These are phyloP conservation scores for Sergeia podlipaevii DNA, from an alignment of 208 protist species.

Conservation along the genomic window DNA sequence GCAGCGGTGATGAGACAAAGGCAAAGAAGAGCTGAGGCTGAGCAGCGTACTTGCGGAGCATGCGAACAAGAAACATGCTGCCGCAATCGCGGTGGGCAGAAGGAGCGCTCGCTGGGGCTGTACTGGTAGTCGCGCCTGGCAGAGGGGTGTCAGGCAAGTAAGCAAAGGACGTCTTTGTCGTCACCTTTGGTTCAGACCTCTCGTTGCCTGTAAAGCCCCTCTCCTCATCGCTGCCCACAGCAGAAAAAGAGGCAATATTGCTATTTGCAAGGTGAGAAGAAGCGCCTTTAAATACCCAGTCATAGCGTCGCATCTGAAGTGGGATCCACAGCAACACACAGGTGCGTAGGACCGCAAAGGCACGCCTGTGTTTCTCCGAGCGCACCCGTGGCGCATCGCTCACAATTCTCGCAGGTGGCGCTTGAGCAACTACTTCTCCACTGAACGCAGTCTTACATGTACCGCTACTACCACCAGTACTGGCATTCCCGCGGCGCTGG, in stretches of 20 bases:
- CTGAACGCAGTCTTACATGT: too few species aligned
- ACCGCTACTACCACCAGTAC: too few species aligned
- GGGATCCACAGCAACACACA: conserved; percentile 50
- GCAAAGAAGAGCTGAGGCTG: conserved; percentile 44
- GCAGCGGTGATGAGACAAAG: conserved; percentile 57
- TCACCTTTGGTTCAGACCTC: too few species aligned
- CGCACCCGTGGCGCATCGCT: conserved; percentile 9
- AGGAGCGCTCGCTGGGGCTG: conserved; percentile 6
- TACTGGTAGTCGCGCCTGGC: conserved; percentile 5
- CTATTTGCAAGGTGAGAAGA: too few species aligned
- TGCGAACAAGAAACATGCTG: conserved; percentile 49
- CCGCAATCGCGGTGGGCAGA: conserved; percentile 18
- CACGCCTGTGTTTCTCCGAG: conserved; percentile 26
- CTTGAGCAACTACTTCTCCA: too few species aligned
- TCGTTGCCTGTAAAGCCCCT: not conserved
- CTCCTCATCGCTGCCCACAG: too few species aligned
- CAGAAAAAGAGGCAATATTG: too few species aligned
- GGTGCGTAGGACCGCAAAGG: conserved; percentile 48
- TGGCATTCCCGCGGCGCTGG: too few species aligned
- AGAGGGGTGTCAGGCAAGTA: too few species aligned
- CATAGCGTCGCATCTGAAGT: conserved; percentile 33
- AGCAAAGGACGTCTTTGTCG: too few species aligned
- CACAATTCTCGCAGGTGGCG: too few species aligned
- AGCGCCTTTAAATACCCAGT: conserved; percentile 14
- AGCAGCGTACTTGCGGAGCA: conserved; percentile 33